Percentiles rank a stretch among this genome's conserved stretches.
These are phyloP conservation scores for Fagopyrum tataricum DNA, from an alignment of 148 eudicot species.

Conservation along the genomic window DNA sequence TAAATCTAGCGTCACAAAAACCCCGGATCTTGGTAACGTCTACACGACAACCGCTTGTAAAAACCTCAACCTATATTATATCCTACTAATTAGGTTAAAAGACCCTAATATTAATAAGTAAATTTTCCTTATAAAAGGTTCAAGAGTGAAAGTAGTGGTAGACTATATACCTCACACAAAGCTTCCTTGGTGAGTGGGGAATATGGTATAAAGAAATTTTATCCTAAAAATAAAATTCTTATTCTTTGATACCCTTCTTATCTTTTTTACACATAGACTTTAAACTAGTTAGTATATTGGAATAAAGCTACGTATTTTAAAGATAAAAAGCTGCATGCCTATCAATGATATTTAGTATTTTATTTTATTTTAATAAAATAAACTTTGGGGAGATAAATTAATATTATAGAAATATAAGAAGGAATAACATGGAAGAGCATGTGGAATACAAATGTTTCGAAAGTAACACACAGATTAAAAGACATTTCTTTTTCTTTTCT, in stretches of 20 bases:
- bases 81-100: no score
- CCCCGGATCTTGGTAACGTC: no score
- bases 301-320: neutral
- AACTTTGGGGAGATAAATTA: neutral
- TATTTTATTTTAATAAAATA: neutral
- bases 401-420: neutral
- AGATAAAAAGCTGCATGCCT: neutral
- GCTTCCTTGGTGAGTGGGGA: neutral
- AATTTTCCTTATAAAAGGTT: no score
- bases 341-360: neutral
- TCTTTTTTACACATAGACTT: neutral
- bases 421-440: neutral
- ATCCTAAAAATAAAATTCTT: neutral
- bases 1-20: no score
- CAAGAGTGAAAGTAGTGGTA: neutral
- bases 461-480: neutral
- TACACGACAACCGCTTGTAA: no score
- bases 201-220: conserved; percentile 6
- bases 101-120: neutral
- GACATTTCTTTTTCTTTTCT: neutral
- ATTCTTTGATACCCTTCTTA: conserved; percentile 3
- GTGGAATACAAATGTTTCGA: neutral
- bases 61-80: no score
- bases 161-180: neutral
- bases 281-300: neutral